These are phyloP conservation scores for Ogataea hybrid DNA, from an alignment of 1,139 yeast species.

Conservation along the genomic window DNA sequence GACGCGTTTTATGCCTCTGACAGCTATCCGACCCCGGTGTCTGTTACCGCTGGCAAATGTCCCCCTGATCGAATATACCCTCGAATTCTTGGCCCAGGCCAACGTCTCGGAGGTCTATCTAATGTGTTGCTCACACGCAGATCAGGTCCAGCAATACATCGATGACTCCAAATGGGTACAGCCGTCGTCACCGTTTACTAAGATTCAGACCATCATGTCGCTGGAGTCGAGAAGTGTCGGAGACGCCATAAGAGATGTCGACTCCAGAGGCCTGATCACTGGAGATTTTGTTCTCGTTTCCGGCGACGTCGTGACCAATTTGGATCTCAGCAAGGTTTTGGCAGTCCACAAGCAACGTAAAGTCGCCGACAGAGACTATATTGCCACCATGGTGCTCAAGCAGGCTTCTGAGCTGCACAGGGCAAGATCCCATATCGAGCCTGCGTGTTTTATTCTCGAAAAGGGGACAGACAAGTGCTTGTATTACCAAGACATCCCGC, in stretches of 20 bases:
- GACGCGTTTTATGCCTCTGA: conserved; percentile 88
- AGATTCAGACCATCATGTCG: conserved; percentile 74
- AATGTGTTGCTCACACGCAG: conserved; percentile 90
- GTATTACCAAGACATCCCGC: conserved; percentile 74
- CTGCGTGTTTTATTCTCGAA: conserved; percentile 83
- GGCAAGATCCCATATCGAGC: conserved; percentile 73
- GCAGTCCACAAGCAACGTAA: conserved; percentile 71
- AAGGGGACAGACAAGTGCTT: conserved; percentile 71
- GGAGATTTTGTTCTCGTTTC: conserved; percentile 88
- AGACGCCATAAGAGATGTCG: conserved; percentile 95
- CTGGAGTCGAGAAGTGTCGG: conserved; percentile 91
- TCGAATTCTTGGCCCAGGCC: conserved; percentile 89
- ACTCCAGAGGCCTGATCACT: conserved; percentile 81
- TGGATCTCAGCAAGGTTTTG: conserved; percentile 73
- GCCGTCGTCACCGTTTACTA: conserved; percentile 73
- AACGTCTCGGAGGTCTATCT: conserved; percentile 87
- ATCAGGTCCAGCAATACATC: conserved; percentile 78
- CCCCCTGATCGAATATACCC: conserved; percentile 90
- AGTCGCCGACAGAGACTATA: conserved; percentile 78
- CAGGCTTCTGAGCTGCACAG: conserved; percentile 86
- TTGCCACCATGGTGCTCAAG: conserved; percentile 89
- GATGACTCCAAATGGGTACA: conserved; percentile 79
- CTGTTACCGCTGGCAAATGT: conserved; percentile 87
- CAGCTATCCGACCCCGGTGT: conserved; percentile 83
- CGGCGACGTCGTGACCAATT: conserved; percentile 92